A percentile compares a stretch with the other conserved stretches of the same genome.
These are phyloP conservation scores for Diplotaxis tenuifolia DNA, from an alignment of 345 rosid species.

Conservation along the genomic window DNA sequence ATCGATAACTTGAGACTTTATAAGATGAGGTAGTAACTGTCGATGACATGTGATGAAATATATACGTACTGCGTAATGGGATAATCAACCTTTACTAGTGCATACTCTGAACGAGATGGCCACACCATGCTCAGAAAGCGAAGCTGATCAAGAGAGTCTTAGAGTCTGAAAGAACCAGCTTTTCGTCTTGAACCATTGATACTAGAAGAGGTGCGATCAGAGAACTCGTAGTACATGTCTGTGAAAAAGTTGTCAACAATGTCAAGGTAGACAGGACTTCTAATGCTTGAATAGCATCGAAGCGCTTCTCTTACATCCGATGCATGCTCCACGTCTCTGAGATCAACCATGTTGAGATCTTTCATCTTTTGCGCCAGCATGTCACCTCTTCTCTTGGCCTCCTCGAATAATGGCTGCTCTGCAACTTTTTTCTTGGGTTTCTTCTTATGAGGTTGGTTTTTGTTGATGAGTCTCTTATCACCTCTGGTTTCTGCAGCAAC, in stretches of 20 bases:
- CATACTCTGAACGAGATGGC: background rate
- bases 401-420: constrained; percentile 12
- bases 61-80: background rate
- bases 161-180: constrained; percentile 48
- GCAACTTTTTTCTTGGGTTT: constrained; percentile 33
- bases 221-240: constrained; percentile 71
- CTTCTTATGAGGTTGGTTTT: constrained; percentile 27
- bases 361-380: constrained; percentile 75
- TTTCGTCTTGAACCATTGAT: constrained; percentile 43
- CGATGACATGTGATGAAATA: background rate
- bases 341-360: constrained; percentile 78
- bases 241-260: constrained; percentile 82
- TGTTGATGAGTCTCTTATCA: constrained; percentile 24
- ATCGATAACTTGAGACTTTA: background rate
- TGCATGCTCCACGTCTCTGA: constrained; percentile 64
- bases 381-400: constrained; percentile 40
- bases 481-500: constrained; percentile 34
- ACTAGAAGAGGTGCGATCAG: constrained; percentile 44
- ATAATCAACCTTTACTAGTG: background rate
- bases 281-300: constrained; percentile 73
- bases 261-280: constrained; percentile 76
- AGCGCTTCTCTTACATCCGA: constrained; percentile 83
- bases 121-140: too few relatives aligned
- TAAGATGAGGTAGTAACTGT: background rate
- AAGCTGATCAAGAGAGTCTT: background rate